Evolutionary conservation across 2,329 filamentous ascomycete species (phyloP), one percentile per base, ranked within the genome.

Genomic region (Penicillium sp.): DNA sequence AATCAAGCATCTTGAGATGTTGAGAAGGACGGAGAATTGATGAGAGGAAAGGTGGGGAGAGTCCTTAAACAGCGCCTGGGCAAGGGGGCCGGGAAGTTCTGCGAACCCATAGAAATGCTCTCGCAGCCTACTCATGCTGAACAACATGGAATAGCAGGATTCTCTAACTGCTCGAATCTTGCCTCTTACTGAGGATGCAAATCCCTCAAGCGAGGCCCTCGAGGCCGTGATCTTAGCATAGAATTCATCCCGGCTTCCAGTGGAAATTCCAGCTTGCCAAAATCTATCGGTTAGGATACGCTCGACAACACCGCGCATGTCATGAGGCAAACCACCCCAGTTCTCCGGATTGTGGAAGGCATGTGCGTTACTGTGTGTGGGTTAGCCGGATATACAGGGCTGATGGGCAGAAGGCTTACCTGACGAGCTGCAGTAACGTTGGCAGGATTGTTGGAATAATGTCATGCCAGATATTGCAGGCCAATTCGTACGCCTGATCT

Each of bases 261-360:
- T 87, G 0, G 93, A 97, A 43, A 98, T 98, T 8, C 93, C 93
- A 6, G 90, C 88, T 74, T 98, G 93, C 93, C 93, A 98, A 67
- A 98, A 98, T 22, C 93, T 80, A 69, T 98, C 93, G 13, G 89
- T 95, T 21, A 98, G 73, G 19, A 97, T 88, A 21, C 87, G 81
- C 37, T 82, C 80, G 33, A 97, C 86, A 45, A 95, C 81, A 4
- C 78, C 73, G 51, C 83, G 83, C 75, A 94, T 84, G 37, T 94
- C 88, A 10, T 75, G 67, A 1, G 89, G 84, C 15, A 95, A n/a
- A n/a, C n/a, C 80, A 10, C 78, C 75, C 91, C 93, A 98, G 63
- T 89, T 94, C 17, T 79, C 75, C 1, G 87, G 81, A 60, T 95
- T 90, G 64, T 95, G 89, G 54, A 94, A 90, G 1, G 88, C 87